Conservation (phyloP, 2,329 filamentous ascomycete species). For the Niveomyces coronatus region DNA sequence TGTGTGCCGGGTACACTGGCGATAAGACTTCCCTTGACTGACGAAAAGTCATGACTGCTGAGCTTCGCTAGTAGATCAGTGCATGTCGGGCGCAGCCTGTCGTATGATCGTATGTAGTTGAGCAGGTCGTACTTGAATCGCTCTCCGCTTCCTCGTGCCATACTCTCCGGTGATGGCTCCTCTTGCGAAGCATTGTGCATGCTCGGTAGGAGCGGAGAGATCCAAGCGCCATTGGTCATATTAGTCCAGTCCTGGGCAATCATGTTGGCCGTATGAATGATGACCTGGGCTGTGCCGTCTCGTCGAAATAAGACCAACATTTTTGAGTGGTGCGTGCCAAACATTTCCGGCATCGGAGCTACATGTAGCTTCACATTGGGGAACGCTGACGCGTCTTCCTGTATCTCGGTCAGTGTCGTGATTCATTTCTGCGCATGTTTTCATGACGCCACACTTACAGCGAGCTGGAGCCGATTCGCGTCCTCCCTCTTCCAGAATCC, state of each 20-base stretch:
- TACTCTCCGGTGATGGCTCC: slow-evolving; percentile 11
- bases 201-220: slow-evolving; percentile 58
- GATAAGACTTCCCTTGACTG: slow-evolving; percentile 60
- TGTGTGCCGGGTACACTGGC: slow-evolving; percentile 68
- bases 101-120: slow-evolving; percentile 62
- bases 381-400: slow-evolving; percentile 53
- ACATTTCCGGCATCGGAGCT: slow-evolving; percentile 73
- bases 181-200: slow-evolving; percentile 10
- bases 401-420: slow-evolving; percentile 2
- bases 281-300: slow-evolving; percentile 64
- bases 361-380: slow-evolving; percentile 60
- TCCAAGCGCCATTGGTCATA: slow-evolving; percentile 79
- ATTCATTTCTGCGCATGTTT: background rate
- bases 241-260: slow-evolving; percentile 80
- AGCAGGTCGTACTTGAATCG: slow-evolving; percentile 70
- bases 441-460: slow-evolving; percentile 32
- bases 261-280: slow-evolving; percentile 89
- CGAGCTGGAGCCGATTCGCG: slow-evolving; percentile 41
- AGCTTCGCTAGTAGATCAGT: slow-evolving; percentile 48
- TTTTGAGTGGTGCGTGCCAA: slow-evolving; percentile 78
- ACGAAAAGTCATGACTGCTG: slow-evolving; percentile 54
- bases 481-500: slow-evolving; percentile 61
- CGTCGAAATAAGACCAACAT: slow-evolving; percentile 77
- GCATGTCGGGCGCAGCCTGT: slow-evolving; percentile 43
- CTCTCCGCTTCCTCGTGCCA: slow-evolving; percentile 46